Evolutionary conservation across 345 rosid genomes (phyloP).

Genomic region (Heritiera fomes): DNA sequence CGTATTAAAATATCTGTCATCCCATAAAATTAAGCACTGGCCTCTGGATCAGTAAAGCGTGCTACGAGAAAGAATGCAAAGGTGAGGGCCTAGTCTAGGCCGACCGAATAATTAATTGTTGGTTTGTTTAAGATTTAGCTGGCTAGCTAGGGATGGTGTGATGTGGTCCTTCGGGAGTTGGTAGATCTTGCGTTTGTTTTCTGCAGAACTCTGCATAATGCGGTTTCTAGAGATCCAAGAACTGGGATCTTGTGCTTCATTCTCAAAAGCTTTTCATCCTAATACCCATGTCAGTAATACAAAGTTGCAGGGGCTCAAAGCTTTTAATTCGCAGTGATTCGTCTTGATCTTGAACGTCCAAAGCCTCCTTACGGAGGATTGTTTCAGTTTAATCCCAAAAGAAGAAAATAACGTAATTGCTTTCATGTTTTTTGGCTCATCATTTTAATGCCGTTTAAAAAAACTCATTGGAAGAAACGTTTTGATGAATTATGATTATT

Average conservation of each 20-base stretch:
- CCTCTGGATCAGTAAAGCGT: background rate
- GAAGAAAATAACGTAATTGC: background rate
- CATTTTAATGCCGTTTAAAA: background rate
- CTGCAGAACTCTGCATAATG: background rate
- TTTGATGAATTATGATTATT: background rate
- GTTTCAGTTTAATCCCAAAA: background rate
- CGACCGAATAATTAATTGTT: background rate
- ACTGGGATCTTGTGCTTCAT: constrained; percentile 15
- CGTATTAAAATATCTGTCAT: no score
- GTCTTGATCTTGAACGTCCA: background rate
- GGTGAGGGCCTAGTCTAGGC: constrained; percentile 4
- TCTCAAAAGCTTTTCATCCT: background rate
- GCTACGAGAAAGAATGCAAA: background rate
- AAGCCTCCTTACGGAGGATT: background rate
- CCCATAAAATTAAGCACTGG: background rate
- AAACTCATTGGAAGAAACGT: constrained; percentile 7
- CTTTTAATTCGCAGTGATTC: background rate
- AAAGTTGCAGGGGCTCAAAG: background rate
- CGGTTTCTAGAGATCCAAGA: constrained; percentile 1
- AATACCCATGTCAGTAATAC: background rate
- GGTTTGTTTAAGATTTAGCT: background rate
- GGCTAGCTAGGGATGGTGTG: background rate
- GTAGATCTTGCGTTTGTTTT: background rate
- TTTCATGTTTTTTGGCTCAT: no score
- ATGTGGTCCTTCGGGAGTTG: background rate